A percentile compares a stretch with the other conserved stretches of the same genome.
Conservation (phyloP, 805 yeast species). For the Torulaspora maleeae region DNA sequence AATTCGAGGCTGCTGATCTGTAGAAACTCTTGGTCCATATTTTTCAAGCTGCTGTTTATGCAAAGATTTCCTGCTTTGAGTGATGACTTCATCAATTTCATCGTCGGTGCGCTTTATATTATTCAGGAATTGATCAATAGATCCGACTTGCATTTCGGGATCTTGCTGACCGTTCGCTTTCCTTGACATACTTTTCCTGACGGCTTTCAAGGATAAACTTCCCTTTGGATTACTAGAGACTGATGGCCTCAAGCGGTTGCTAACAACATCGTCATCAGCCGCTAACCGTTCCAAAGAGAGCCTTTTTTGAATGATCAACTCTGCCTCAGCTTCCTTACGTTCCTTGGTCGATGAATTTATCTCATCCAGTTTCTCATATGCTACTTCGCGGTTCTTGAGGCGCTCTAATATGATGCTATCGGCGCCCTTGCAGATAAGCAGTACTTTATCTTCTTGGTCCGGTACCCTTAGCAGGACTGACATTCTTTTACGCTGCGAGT, state of each 20-base stretch:
- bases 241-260: slow-evolving; percentile 34
- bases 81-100: slow-evolving; percentile 51
- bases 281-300: slow-evolving; percentile 40
- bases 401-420: slow-evolving; percentile 83
- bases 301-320: slow-evolving; percentile 56
- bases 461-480: slow-evolving; percentile 79
- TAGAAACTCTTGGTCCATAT: slow-evolving; percentile 37
- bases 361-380: slow-evolving; percentile 59
- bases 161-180: slow-evolving; percentile 18
- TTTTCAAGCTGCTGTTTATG: slow-evolving; percentile 55
- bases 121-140: slow-evolving; percentile 49
- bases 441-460: slow-evolving; percentile 52
- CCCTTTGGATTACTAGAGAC: slow-evolving; percentile 26
- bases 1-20: slow-evolving; percentile 1
- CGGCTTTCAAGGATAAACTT: slow-evolving; percentile 32
- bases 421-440: slow-evolving; percentile 91
- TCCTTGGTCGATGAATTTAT: slow-evolving; percentile 51
- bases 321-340: slow-evolving; percentile 76
- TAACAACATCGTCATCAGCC: slow-evolving; percentile 22
- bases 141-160: slow-evolving; percentile 32
- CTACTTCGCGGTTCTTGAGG: slow-evolving; percentile 54
- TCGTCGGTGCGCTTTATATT: slow-evolving; percentile 42
- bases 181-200: slow-evolving; percentile 30
- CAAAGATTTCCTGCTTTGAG: slow-evolving; percentile 52
- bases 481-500: slow-evolving; percentile 90